These are phyloP conservation scores for Scutellaria minor DNA, from an alignment of 257 asterid species.

Conservation along the genomic window DNA sequence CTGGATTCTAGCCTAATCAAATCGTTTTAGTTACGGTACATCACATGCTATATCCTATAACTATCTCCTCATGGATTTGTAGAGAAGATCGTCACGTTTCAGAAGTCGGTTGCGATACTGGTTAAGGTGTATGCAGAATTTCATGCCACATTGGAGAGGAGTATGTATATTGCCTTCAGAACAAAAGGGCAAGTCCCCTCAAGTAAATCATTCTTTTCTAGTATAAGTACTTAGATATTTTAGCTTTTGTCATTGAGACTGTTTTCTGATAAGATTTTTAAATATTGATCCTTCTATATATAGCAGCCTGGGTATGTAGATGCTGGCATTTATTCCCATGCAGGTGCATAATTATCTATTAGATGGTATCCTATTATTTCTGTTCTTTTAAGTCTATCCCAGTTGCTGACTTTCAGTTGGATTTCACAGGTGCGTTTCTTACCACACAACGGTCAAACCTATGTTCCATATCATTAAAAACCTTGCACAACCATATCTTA, in stretches of 20 bases:
- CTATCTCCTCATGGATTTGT: slow-evolving; percentile 99
- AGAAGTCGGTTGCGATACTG: slow-evolving; percentile 95
- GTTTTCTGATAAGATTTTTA: slow-evolving; percentile 37
- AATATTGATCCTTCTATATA: slow-evolving; percentile 34
- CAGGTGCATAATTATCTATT: slow-evolving; percentile 48
- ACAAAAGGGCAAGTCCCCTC: slow-evolving; percentile 92
- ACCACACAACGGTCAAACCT: slow-evolving; percentile 28
- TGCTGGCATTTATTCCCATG: slow-evolving; percentile 66
- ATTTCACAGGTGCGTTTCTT: slow-evolving; percentile 79
- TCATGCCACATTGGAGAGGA: slow-evolving; percentile 38
- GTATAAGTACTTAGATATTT: slow-evolving; percentile 23
- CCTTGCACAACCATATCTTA: slow-evolving; percentile 24
- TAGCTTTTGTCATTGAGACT: slow-evolving; percentile 33
- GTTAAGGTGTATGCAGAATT: slow-evolving; percentile 39
- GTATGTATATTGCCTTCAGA: slow-evolving; percentile 69
- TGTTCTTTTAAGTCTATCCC: slow-evolving; percentile 14
- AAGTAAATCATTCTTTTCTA: slow-evolving; percentile 60
- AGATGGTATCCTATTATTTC: background rate
- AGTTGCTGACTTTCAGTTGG: slow-evolving; percentile 66
- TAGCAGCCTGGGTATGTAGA: slow-evolving; percentile 88
- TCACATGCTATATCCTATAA: slow-evolving; percentile 99
- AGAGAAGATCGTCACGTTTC: slow-evolving; percentile 99
- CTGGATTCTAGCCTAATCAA: slow-evolving; percentile 98
- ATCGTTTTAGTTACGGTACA: slow-evolving; percentile 98
- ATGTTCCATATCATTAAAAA: slow-evolving; percentile 28